A percentile compares a stretch with the other conserved stretches of the same genome.
phyloP scores from a whole-genome alignment of 345 rosid genomes.

The Erucastrum elatum region DNA sequence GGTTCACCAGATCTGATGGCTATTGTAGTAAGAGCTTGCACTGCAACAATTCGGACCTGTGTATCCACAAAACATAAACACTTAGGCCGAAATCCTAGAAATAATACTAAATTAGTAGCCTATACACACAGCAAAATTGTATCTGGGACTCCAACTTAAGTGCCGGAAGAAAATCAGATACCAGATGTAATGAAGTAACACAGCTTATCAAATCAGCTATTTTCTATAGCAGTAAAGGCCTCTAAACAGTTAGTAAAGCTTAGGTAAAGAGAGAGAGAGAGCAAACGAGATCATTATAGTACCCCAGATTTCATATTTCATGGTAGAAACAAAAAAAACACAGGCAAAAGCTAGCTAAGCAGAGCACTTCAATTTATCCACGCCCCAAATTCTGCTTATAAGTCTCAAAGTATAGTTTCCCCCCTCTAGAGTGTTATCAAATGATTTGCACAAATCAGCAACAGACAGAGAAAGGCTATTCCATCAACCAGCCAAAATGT shows the following conservation, averaged over 20 bases:
- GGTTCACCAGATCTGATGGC: conserved; percentile 99
- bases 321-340: not conserved
- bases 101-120: conserved; percentile 8
- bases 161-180: conserved; percentile 12
- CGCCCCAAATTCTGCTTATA: not conserved
- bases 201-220: conserved; percentile 7
- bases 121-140: not conserved
- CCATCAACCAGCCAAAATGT: conserved; percentile 21
- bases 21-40: conserved; percentile 97
- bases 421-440: not conserved
- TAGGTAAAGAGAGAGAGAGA: not conserved
- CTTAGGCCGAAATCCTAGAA: conserved; percentile 25
- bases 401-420: not conserved
- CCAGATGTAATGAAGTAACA: conserved; percentile 6
- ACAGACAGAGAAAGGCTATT: not conserved
- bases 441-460: not conserved
- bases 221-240: not conserved
- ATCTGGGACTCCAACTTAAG: not conserved
- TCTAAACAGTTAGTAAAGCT: conserved; percentile 14
- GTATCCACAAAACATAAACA: conserved; percentile 32
- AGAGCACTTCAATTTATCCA: conserved; percentile 1
- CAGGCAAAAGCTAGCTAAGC: conserved; percentile 12
- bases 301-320: conserved; percentile 17
- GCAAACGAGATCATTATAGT: not conserved
- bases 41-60: conserved; percentile 93